Evolutionary conservation across 2,329 filamentous ascomycete genomes (phyloP).

Genomic region (Alternaria solani): DNA sequence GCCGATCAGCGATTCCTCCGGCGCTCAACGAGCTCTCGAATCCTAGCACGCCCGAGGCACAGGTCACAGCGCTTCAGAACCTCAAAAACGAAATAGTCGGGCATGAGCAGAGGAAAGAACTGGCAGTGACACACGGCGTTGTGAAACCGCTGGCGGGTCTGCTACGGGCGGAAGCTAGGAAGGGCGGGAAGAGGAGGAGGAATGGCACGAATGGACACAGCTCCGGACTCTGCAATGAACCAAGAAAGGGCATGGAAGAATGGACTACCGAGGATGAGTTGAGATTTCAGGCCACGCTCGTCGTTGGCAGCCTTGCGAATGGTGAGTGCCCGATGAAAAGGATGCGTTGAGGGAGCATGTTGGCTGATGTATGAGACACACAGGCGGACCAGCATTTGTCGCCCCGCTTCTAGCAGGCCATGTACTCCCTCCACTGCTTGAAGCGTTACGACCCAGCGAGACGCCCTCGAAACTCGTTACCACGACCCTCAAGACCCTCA

Average conservation of each 20-base stretch:
- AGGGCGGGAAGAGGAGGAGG: slow-evolving; percentile 59
- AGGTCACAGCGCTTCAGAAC: slow-evolving; percentile 67
- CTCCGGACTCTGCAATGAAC: slow-evolving; percentile 17
- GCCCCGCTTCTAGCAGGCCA: slow-evolving; percentile 73
- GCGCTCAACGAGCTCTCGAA: slow-evolving; percentile 51
- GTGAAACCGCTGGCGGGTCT: slow-evolving; percentile 68
- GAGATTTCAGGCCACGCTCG: slow-evolving; percentile 79
- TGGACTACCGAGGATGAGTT: slow-evolving; percentile 71
- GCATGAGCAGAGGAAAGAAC: slow-evolving; percentile 84
- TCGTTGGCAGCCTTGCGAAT: slow-evolving; percentile 85
- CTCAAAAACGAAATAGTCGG: slow-evolving; percentile 92
- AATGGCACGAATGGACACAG: slow-evolving; percentile 47
- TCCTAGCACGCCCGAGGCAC: slow-evolving; percentile 49
- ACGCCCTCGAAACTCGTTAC: slow-evolving; percentile 73
- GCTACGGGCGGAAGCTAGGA: slow-evolving; percentile 55
- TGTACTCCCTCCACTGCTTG: slow-evolving; percentile 73
- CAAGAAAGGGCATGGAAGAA: slow-evolving; percentile 24
- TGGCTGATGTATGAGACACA: slow-evolving; percentile 27
- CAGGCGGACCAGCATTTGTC: slow-evolving; percentile 83
- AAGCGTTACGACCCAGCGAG: slow-evolving; percentile 71
- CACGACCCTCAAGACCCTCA: slow-evolving; percentile 77
- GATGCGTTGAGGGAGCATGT: background rate
- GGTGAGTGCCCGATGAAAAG: slow-evolving; percentile 61
- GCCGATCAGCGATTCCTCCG: slow-evolving; percentile 45
- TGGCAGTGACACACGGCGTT: slow-evolving; percentile 75